Conservation (phyloP, 2,329 filamentous ascomycete genomes). For the Passalora sequoiae region DNA sequence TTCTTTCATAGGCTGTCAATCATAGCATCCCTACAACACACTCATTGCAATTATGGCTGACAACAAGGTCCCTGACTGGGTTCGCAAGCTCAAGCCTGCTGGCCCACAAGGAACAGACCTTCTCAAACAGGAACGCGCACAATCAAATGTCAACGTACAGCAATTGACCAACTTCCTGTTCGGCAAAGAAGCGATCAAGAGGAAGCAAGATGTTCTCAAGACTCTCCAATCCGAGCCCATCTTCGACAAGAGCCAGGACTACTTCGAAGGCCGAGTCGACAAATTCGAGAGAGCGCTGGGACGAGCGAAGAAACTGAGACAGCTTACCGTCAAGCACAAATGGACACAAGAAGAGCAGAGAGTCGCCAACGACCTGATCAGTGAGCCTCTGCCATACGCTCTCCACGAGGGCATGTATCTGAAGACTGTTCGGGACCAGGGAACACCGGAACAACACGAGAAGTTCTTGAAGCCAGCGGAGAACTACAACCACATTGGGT, state of each 20-base stretch:
- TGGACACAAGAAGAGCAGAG: constrained; percentile 63
- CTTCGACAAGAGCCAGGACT: constrained; percentile 75
- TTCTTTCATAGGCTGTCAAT: too few species aligned
- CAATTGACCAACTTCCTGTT: constrained; percentile 65
- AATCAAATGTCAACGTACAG: constrained; percentile 62
- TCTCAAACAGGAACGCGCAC: constrained; percentile 61
- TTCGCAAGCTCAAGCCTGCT: constrained; percentile 61
- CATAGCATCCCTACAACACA: too few species aligned
- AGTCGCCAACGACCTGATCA: constrained; percentile 63
- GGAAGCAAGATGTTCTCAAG: constrained; percentile 56
- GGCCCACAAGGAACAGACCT: constrained; percentile 65
- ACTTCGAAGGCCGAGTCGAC: constrained; percentile 65
- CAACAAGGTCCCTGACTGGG: constrained; percentile 54
- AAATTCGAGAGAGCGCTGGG: constrained; percentile 65
- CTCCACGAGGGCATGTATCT: constrained; percentile 68
- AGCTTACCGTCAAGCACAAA: constrained; percentile 60
- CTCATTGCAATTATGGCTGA: background rate
- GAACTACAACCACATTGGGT: constrained; percentile 68
- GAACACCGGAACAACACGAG: constrained; percentile 67
- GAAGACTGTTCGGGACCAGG: constrained; percentile 65
- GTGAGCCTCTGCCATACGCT: constrained; percentile 68
- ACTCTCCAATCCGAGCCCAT: constrained; percentile 63
- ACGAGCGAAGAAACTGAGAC: constrained; percentile 63
- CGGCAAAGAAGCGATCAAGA: constrained; percentile 58
- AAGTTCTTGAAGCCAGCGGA: constrained; percentile 64